phyloP scores from a whole-genome alignment of 176 grass and related monocot genomes.

The Triticum urartu region DNA sequence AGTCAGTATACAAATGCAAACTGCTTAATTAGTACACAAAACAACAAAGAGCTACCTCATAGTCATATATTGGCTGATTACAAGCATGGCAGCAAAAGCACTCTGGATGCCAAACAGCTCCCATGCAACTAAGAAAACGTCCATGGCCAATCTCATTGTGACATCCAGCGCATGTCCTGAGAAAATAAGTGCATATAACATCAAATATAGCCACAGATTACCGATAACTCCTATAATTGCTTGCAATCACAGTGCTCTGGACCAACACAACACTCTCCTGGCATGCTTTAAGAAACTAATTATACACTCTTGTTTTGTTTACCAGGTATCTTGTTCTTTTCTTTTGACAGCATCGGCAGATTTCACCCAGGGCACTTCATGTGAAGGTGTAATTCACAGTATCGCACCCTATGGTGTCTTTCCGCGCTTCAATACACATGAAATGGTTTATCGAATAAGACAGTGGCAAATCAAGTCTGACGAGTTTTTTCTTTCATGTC shows the following conservation, averaged over 20 bases:
- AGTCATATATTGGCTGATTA: constrained; percentile 79
- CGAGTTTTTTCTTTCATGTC: not conserved
- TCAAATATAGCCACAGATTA: not conserved
- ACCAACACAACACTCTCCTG: not conserved
- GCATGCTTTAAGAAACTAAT: not conserved
- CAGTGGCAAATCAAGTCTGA: not conserved
- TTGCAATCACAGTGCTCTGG: not conserved
- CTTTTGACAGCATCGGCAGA: not conserved
- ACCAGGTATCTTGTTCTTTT: constrained; percentile 5
- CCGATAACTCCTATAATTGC: not conserved
- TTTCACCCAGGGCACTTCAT: not conserved
- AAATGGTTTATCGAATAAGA: not conserved
- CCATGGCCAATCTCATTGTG: constrained; percentile 77
- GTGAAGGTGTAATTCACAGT: constrained; percentile 3
- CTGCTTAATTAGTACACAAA: constrained; percentile 12
- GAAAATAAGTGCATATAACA: constrained; percentile 21
- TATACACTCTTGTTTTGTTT: not conserved
- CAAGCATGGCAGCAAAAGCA: constrained; percentile 93
- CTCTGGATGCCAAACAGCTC: constrained; percentile 88
- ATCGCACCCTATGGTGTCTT: not conserved
- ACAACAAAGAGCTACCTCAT: constrained; percentile 55
- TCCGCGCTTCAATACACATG: not conserved
- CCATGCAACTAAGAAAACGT: constrained; percentile 83
- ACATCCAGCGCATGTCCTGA: constrained; percentile 83
- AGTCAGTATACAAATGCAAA: constrained; percentile 18